Base-by-base conservation (phyloP, 2,329 filamentous ascomycete genomes). In the Teratosphaeriaceae sp. region DNA sequence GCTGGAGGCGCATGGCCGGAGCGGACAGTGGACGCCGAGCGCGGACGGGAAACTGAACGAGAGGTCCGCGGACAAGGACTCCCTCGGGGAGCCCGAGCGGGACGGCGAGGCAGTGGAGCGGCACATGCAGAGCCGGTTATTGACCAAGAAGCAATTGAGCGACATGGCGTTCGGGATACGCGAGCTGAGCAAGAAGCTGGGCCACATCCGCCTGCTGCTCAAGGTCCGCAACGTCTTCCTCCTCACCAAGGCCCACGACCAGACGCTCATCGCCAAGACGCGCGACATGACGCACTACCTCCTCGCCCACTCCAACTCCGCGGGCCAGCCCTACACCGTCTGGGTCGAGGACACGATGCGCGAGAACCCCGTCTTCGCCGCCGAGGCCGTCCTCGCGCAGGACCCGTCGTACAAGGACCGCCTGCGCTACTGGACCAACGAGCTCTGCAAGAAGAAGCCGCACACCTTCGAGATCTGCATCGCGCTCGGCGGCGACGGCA, bases 91-190 rank as follows among this genome's bases (percentile, higher is more conserved):
- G 12, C 48, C n/a, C n/a, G n/a, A 62, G n/a, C 55, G 43, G 19
- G 37, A 43, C 18, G 44, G 33, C 15, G 41, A 45, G 9, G 38
- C 20, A n/a, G 22, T 33, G 2, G 60, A 68, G 1, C 56, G 59
- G 18, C 62, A 65, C 20, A 69, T 73, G 15, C 71, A 80, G 44
- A 82, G 79, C 46, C 78, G 90, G n/a, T 77, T 96, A 38, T 73
- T 97, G 53, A 96, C 89, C 1, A 97, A 97, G 70, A 88, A 86
- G 63, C 88, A 98, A 65, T 74, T 98, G 31, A 88, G 85, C 12
- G 92, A 97, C 57, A 97, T 98, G 90, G 89, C 90, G 0, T 89
- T 90, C 80, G 89, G 90, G 20, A 92, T 97, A 45, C 76, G 92
- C 37, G 88, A 96, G 65, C 71, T 98, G 45, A 90, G 86, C 22